Evolutionary conservation across 352 stramenopile species (phyloP), one percentile per base, ranked within the genome.

Genomic region (Thraustochytrium sp.): DNA sequence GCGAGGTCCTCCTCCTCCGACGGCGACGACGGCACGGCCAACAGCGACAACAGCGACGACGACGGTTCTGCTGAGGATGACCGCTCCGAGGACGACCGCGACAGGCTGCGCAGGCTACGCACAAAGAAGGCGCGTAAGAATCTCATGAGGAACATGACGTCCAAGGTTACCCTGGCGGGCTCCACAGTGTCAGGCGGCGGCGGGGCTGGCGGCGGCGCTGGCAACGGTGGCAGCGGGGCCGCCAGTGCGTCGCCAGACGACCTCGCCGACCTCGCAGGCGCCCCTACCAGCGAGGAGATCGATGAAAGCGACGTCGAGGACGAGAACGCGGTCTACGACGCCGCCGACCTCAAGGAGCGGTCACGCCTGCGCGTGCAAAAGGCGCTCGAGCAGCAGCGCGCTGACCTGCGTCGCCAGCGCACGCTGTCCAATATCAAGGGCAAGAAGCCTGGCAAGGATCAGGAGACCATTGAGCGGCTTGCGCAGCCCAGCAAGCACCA

Each of bases 401-500:
- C 68, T 9, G n/a, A 80, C 0, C 18, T 40, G 21, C 34, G 51
- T 16, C 68, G 68, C 16, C 5, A 68, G 21, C 48, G 53, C 5
- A 80, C 68, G 26, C 53, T 80, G 8, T 63, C 68, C 26, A 68
- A 61, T 1, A 36, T 80, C 42, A 80, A 80, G 68, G 51, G 40
- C 31, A 80, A 80, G 68, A 80, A 64, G 49, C 3, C 42, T 18
- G 40, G 46, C 13, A 37, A 80, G 13, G 68, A 80, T 11, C 48
- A 53, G n/a, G 37, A 75, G 40, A 29, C 16, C 9, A 16, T 77
- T 16, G 49, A 80, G 11, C 46, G 68, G 0, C 68, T 80, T 65
- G 68, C 68, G 34, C 68, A 80, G n/a, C 68, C 68, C 23, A 53
- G 31, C 34, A 80, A 77, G 31, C 65, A 77, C 42, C 65, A 62